Conservation (phyloP, 2,329 filamentous ascomycete species). For the Colletotrichum tanaceti region DNA sequence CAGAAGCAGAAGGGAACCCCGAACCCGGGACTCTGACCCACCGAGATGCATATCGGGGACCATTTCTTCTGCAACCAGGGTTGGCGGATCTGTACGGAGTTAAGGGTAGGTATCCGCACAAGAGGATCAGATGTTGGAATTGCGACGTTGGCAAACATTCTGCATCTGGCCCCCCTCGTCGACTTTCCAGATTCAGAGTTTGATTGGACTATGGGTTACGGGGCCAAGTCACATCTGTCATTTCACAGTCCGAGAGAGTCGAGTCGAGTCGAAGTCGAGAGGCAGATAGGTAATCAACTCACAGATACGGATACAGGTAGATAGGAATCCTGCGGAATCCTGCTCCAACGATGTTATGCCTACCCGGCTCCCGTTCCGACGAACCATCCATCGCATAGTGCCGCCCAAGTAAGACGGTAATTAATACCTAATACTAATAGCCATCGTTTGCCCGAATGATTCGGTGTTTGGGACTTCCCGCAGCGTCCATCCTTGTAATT, state of each 20-base stretch:
- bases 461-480: not conserved
- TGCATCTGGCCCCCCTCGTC: not conserved
- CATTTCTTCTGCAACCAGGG: slow-evolving; percentile 2
- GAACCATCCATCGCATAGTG: not conserved
- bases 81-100: too few relatives aligned
- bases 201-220: not conserved
- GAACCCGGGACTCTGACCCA: not conserved
- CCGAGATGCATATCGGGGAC: slow-evolving; percentile 2
- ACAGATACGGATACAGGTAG: too few relatives aligned
- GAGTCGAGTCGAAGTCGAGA: not conserved
- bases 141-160: not conserved
- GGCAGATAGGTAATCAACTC: too few relatives aligned
- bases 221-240: not conserved
- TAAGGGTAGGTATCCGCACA: too few relatives aligned
- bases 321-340: not conserved
- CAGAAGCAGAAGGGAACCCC: slow-evolving; percentile 16
- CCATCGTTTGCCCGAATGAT: not conserved
- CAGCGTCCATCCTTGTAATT: not conserved
- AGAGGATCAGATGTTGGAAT: not conserved
- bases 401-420: not conserved
- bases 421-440: not conserved
- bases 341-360: not conserved
- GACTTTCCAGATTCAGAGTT: not conserved
- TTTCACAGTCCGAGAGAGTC: not conserved
- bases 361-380: not conserved